Percentiles rank a stretch among this genome's conserved stretches.
Conservation (phyloP, 805 yeast species). For the Ascoidea tarda region DNA sequence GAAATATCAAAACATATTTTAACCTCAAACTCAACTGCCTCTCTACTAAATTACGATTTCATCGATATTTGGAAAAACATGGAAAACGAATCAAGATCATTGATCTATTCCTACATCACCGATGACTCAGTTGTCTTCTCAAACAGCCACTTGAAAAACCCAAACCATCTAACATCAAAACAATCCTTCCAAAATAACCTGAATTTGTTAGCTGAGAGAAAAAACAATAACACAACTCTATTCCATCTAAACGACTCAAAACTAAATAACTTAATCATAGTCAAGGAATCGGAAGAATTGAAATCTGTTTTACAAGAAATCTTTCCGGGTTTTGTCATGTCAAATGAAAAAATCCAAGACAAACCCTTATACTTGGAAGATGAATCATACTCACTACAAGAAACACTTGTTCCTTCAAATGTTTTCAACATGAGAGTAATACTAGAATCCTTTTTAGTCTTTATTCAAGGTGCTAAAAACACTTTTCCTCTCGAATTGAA, state of each 20-base stretch:
- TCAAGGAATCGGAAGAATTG: conserved; percentile 23
- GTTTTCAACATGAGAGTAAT: conserved; percentile 71
- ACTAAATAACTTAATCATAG: conserved; percentile 12
- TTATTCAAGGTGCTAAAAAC: conserved; percentile 42
- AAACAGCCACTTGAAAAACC: neutral
- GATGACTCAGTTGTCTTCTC: conserved; percentile 6
- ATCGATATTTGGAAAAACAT: conserved; percentile 29
- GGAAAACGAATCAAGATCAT: conserved; percentile 24
- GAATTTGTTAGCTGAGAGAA: neutral
- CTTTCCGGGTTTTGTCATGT: conserved; percentile 51
- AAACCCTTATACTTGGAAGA: conserved; percentile 36
- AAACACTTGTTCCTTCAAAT: conserved; percentile 52
- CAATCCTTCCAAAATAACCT: neutral
- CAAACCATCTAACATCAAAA: neutral
- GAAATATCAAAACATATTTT: conserved; percentile 31
- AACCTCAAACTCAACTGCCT: conserved; percentile 10
- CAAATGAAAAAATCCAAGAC: conserved; percentile 20
- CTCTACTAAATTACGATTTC: conserved; percentile 18
- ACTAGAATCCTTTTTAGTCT: conserved; percentile 57
- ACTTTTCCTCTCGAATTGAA: conserved; percentile 19
- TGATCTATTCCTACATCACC: conserved; percentile 23
- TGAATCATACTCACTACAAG: conserved; percentile 43
- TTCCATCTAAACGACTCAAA: conserved; percentile 7
- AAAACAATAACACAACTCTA: conserved; percentile 4
- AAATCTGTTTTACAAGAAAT: conserved; percentile 37